Evolutionary conservation across 805 yeast genomes (phyloP).

Genomic region (Kazachstania bromeliacearum): DNA sequence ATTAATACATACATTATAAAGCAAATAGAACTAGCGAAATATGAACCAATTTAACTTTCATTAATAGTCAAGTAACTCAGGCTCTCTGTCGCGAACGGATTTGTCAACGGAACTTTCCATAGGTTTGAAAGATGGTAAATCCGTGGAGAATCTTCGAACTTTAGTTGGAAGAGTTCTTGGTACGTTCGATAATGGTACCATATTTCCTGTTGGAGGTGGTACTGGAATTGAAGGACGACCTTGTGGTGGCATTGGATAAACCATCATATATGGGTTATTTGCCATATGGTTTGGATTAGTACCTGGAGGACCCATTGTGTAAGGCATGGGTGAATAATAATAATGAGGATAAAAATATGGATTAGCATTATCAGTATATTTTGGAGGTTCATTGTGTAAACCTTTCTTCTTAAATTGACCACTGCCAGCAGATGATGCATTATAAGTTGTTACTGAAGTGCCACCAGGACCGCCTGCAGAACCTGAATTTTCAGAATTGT

Average conservation of each 20-base stretch:
- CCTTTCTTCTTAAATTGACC: conserved; percentile 8
- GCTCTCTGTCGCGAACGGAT: background rate
- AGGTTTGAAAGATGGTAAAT: conserved; percentile 1
- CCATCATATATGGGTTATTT: conserved; percentile 25
- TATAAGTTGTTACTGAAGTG: conserved; percentile 18
- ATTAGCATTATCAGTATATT: conserved; percentile 10
- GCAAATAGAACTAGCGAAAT: background rate
- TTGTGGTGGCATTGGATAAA: conserved; percentile 26
- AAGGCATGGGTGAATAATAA: conserved; percentile 25
- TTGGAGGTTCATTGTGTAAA: background rate
- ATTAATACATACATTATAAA: background rate
- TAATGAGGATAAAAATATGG: conserved; percentile 24
- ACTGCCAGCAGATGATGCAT: conserved; percentile 25
- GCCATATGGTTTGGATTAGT: conserved; percentile 12
- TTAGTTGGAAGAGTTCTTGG: conserved; percentile 1
- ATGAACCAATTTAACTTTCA: no score
- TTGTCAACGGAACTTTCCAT: background rate
- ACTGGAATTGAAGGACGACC: conserved; percentile 14
- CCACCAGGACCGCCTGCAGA: background rate
- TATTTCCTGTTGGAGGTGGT: conserved; percentile 2
- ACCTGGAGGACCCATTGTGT: conserved; percentile 18
- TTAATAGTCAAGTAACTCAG: conserved; percentile 2
- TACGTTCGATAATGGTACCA: background rate
- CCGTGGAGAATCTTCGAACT: background rate
- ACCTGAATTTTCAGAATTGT: background rate